Evolutionary conservation across 73 alveolate species (phyloP), one percentile per base, ranked within the genome.

Genomic region (Paramecium primaurelia): DNA sequence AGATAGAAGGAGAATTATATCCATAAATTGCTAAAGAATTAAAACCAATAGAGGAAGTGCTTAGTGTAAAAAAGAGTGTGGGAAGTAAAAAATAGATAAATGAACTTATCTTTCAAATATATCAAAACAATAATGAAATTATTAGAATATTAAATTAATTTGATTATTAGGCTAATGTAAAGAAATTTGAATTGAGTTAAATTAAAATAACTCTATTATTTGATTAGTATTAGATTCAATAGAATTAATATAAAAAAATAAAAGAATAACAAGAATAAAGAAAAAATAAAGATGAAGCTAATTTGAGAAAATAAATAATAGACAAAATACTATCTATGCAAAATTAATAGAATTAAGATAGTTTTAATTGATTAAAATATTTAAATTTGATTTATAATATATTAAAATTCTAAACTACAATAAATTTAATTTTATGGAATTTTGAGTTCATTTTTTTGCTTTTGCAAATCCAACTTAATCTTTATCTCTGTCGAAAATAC

Each of bases 401-500:
- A 54, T 54, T 54, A 54, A 22, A 22, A 16, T 49, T 49, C 20
- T 16, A 54, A 16, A 16, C 2, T 54, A 54, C 25, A 18, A 54
- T 54, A 54, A 51, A 51, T 16, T 51, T 51, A 51, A 14, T 51
- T 51, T 51, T 51, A 51, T 51, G 68, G 68, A 51, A 60, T 60
- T 60, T 10, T 11, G 0, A 60, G 12, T 30, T 71, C 86, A 77
- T 89, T 88, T 88, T 93, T 90, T 86, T 42, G 99, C 95, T 32
- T 77, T 77, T 10, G 99, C 99, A 34, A 97, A 94, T 18, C 99
- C 99, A 5, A 97, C 96, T 71, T 92, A 84, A 83, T 96, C 93
- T 32, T 94, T 88, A 59, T 95, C 98, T 47, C 99, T 92, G 84
- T 97, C 99, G 92, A 92, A 97, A 86, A 97, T 95, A 20, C 99